Base-by-base conservation (phyloP, 352 stramenopile species). In the Pythium biforme region DNA sequence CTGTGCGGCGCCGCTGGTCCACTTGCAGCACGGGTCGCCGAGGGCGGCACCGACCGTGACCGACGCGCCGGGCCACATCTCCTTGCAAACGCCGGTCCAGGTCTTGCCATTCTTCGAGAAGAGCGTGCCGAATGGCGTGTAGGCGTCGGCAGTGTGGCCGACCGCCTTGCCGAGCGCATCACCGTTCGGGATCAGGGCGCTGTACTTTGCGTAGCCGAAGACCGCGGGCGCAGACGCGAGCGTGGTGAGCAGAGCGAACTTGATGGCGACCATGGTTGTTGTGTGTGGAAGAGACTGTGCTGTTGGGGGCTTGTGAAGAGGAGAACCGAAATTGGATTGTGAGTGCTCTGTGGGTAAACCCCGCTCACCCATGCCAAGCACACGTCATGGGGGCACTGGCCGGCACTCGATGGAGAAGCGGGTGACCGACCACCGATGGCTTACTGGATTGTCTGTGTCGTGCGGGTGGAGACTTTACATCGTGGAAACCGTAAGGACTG, bases 21-120 rank as follows among this genome's bases (percentile, higher is more conserved):
- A 64, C 57, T 49, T 64, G 57, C 57, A 64, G 57, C 57, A 64
- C 46, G 57, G 57, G 40, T 64, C 57, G 17, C 57, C 57, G 34
- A 64, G 57, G 22, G 55, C 57, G 19, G 46, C 57, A 22, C 59
- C 59, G 39, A 54, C 52, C 19, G 59, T 55, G 27, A 50, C 20
- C 9, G 19, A 27, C 9, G 26, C n/a, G n/a, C 49, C 48, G 20
- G 49, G 49, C n/a, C 14, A 66, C 37, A 29, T 58, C 31, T 66
- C 29, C 59, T 66, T 66, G 59, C 59, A 66, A 26, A 59, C 39
- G 31, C 27, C 31, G 26, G 48, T 40, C 59, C 59, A 66, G 27
- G 48, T 53, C 23, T 54, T 54, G 41, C 59, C 49, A 6, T 60
- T 55, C 27, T 39, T 55, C 29, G 46, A 66, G 26, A 61, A 19